Evolutionary conservation across 345 rosid species (phyloP).

Genomic region (Bruguiera gymnorhiza): DNA sequence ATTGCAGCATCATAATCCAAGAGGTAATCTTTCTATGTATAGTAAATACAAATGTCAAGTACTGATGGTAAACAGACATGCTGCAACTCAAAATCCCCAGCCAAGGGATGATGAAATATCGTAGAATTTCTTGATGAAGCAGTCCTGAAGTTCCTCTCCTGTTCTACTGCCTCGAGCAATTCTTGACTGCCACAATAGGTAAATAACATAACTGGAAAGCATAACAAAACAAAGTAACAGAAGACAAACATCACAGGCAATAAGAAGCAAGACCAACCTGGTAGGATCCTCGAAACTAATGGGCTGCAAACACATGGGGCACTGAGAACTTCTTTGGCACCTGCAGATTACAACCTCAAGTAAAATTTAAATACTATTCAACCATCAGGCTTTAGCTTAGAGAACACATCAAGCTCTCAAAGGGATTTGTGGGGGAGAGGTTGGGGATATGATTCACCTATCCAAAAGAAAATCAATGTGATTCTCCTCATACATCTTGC

Average conservation of each 20-base stretch:
- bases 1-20: not conserved
- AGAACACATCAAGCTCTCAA: no score
- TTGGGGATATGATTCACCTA: no score
- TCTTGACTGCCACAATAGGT: slow-evolving; percentile 26
- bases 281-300: slow-evolving; percentile 23
- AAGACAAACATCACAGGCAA: not conserved
- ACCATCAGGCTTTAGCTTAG: no score
- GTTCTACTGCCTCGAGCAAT: slow-evolving; percentile 33
- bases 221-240: not conserved
- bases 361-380: not conserved
- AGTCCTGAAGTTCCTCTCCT: slow-evolving; percentile 27
- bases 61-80: slow-evolving; percentile 19
- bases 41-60: not conserved
- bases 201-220: not conserved
- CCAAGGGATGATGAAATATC: slow-evolving; percentile 27
- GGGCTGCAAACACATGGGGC: slow-evolving; percentile 32
- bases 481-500: no score
- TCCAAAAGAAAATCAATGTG: no score
- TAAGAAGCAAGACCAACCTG: slow-evolving; percentile 18
- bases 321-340: slow-evolving; percentile 36
- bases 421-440: no score
- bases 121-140: slow-evolving; percentile 23
- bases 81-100: slow-evolving; percentile 32
- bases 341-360: slow-evolving; percentile 11
- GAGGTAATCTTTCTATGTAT: not conserved